A percentile compares a stretch with the other conserved stretches of the same genome.
Evolutionary conservation across 2,329 filamentous ascomycete species (phyloP).

Genomic region (Hypomyces rosellus): DNA sequence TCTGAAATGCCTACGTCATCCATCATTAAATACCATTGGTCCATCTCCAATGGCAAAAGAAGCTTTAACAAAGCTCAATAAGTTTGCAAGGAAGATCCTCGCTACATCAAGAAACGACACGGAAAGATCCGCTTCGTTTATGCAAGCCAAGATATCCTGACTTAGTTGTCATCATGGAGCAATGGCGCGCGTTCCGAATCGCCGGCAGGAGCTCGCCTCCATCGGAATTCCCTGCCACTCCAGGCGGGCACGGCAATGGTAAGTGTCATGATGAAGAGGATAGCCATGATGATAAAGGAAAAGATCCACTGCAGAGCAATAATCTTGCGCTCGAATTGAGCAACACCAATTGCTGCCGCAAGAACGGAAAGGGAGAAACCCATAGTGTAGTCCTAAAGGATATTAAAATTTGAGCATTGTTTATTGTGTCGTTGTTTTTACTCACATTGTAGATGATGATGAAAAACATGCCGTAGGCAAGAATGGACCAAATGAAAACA

Average conservation of each 20-base stretch:
- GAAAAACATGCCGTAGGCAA: slow-evolving; percentile 72
- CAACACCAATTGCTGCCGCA: slow-evolving; percentile 66
- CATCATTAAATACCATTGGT: neutral
- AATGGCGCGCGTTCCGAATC: slow-evolving; percentile 58
- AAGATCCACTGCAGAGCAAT: slow-evolving; percentile 91
- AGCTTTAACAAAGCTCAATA: neutral
- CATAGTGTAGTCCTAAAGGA: slow-evolving; percentile 60
- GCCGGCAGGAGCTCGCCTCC: slow-evolving; percentile 36
- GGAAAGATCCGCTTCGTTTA: no score
- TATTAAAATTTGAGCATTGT: neutral
- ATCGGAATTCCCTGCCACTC: slow-evolving; percentile 51
- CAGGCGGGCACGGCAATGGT: slow-evolving; percentile 58
- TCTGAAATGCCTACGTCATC: slow-evolving; percentile 2
- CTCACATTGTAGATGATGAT: slow-evolving; percentile 63
- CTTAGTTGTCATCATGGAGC: slow-evolving; percentile 40
- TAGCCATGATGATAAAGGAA: slow-evolving; percentile 72
- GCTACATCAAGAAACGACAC: no score
- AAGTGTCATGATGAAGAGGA: slow-evolving; percentile 65
- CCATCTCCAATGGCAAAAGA: slow-evolving; percentile 1
- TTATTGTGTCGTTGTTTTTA: neutral
- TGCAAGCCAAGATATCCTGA: neutral
- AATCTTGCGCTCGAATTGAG: slow-evolving; percentile 66
- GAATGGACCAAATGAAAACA: slow-evolving; percentile 78
- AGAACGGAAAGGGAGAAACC: slow-evolving; percentile 73
- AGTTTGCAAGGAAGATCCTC: no score